phyloP scores from a whole-genome alignment of 202 grass and related monocot genomes.

The Miscanthus sacchariflorus region DNA sequence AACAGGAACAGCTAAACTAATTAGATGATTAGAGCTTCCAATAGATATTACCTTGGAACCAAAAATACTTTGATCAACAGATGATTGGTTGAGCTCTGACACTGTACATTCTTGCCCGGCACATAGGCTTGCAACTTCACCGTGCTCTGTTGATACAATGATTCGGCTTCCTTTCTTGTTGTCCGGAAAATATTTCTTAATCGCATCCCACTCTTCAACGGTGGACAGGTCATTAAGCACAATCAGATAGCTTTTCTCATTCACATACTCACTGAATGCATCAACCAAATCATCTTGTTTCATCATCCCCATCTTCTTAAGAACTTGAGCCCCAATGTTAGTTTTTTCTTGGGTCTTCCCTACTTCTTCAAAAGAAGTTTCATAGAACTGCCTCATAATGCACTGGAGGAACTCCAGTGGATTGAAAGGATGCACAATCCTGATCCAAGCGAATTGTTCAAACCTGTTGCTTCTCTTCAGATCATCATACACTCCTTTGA shows the following conservation, averaged over 20 bases:
- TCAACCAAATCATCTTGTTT: constrained; percentile 3
- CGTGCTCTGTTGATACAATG: not conserved
- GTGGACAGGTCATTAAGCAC: constrained; percentile 15
- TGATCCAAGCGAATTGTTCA: not conserved
- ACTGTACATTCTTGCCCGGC: not conserved
- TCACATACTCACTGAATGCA: not conserved
- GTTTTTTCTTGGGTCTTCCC: not conserved
- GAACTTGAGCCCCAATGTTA: not conserved
- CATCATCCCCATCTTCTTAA: not conserved
- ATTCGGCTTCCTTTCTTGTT: constrained; percentile 30
- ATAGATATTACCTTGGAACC: constrained; percentile 19
- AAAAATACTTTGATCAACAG: not conserved
- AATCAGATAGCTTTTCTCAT: constrained; percentile 15
- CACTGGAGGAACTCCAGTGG: not conserved
- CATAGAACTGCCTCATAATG: not conserved
- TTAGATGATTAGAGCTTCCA: not conserved
- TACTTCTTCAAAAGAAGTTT: not conserved
- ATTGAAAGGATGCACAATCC: constrained; percentile 4
- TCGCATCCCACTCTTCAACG: not conserved
- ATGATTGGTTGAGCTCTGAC: not conserved
- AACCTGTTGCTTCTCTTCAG: not conserved
- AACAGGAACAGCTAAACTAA: too few relatives aligned
- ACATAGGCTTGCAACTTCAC: constrained; percentile 26
- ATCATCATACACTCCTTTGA: constrained; percentile 11
- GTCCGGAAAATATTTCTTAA: not conserved